These are phyloP conservation scores for Prunus salicina DNA, from an alignment of 306 rosid genomes.

Conservation along the genomic window DNA sequence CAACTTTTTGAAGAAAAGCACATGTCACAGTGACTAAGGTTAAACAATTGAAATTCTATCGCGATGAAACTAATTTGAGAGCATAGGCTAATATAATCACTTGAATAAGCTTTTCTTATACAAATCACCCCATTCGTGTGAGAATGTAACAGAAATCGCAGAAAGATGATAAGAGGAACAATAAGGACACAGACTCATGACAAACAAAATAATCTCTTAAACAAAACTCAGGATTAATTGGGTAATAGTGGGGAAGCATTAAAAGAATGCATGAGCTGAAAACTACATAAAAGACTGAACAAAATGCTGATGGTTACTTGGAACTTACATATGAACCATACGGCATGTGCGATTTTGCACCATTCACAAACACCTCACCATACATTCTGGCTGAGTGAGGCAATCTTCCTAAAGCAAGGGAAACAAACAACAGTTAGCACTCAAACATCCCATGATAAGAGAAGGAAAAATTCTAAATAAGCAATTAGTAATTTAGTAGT, in stretches of 20 bases:
- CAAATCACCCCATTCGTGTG: neutral
- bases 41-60: too few relatives aligned
- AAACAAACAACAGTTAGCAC: slow-evolving; percentile 29
- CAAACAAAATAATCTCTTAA: neutral
- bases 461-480: slow-evolving; percentile 15
- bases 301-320: neutral
- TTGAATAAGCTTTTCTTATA: neutral
- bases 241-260: neutral
- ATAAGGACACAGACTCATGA: neutral
- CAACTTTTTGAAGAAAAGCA: neutral
- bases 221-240: neutral
- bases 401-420: slow-evolving; percentile 64
- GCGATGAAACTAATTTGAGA: neutral
- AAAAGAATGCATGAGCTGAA: neutral
- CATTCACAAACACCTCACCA: slow-evolving; percentile 92
- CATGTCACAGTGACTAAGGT: neutral
- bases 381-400: slow-evolving; percentile 76
- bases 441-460: slow-evolving; percentile 18
- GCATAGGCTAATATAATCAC: neutral
- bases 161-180: neutral
- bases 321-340: slow-evolving; percentile 92
- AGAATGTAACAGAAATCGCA: neutral
- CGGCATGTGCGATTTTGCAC: slow-evolving; percentile 59
- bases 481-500: slow-evolving; percentile 19
- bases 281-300: neutral